Base-by-base conservation (phyloP, 345 rosid species). In the Brassica incana region DNA sequence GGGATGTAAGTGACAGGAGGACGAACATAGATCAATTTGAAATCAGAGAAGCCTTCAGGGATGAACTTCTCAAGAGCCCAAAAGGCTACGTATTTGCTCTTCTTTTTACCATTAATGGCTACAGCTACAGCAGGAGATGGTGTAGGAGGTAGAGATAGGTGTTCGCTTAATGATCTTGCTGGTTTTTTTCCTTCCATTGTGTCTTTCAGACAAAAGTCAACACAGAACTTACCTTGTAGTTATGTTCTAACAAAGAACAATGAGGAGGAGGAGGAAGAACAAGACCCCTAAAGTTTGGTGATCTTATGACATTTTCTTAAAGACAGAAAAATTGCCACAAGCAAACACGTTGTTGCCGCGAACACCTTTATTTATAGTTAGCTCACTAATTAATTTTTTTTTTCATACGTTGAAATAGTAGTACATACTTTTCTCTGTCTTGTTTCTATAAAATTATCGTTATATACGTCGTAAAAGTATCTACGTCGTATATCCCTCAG, bases 1-100 rank as follows among this genome's bases (percentile, higher is more conserved):
- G 99, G 99, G 76, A 95, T 91, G 14, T 82, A 4, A 2, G 85
- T 86, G 38, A 92, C 82, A 77, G 84, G 85, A 9, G 90, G 87
- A 69, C 88, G 86, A 67, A 95, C 88, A 81, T 91, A 92, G 15
- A 95, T 72, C 83, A 95, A 80, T 84, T 88, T 91, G 76, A 95
- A 85, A 64, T 74, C 78, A 33, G 80, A 83, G n/a, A 85, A 79
- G n/a, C 86, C 97, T 74, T 91, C 88, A 0, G 85, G 85, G 61
- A 84, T 69, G 77, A 88, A 88, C 52, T 85, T 88, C 16, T 88
- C 88, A 80, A 86, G 80, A 25, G 92, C 84, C 92, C 91, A 88
- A 52, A 50, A 67, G 38, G 82, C 87, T 2, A 85, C 71, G 72
- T 85, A 79, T 77, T 84, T 91, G 87, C 97, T 88, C 73, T 80